Evolutionary conservation across 495 filamentous ascomycete species (phyloP).

Genomic region (Talaromyces trachyspermus): DNA sequence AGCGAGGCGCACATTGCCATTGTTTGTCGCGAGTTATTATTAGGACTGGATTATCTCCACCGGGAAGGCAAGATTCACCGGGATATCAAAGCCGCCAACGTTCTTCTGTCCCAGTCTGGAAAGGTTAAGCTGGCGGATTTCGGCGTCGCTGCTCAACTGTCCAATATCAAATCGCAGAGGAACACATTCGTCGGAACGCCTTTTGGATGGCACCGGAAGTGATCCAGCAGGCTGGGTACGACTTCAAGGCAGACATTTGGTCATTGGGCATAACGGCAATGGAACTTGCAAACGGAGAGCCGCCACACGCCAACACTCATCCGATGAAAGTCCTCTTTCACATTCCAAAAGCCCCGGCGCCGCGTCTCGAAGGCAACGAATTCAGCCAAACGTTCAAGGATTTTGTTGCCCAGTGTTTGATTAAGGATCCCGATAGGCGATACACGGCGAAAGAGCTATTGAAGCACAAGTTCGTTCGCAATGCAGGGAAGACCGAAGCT

Average conservation of each 20-base stretch:
- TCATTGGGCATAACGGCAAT: conserved; percentile 94
- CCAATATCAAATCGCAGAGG: conserved; percentile 94
- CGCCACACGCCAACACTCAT: conserved; percentile 82
- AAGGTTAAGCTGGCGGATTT: conserved; percentile 98
- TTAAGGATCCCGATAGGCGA: conserved; percentile 79
- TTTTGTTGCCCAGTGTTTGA: conserved; percentile 81
- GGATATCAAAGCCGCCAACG: conserved; percentile 95
- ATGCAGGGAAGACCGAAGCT: conserved; percentile 75
- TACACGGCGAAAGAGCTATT: conserved; percentile 86
- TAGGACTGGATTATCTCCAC: conserved; percentile 90
- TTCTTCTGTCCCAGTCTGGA: conserved; percentile 77
- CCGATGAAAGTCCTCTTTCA: conserved; percentile 99
- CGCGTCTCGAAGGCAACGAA: conserved; percentile 71
- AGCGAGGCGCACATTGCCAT: conserved; percentile 90
- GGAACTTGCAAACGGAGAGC: conserved; percentile 87
- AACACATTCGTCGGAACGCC: conserved; percentile 99
- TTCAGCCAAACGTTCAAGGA: conserved; percentile 91
- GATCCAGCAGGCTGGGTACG: conserved; percentile 93
- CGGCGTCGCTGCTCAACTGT: conserved; percentile 91
- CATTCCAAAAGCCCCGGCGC: conserved; percentile 87
- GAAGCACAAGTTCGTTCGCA: conserved; percentile 79
- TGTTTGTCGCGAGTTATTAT: conserved; percentile 83
- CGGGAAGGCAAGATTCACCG: conserved; percentile 93
- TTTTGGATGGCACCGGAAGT: conserved; percentile 99
- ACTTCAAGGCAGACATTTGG: conserved; percentile 98